Conservation (phyloP, 1,284 basidiomycete species). For the Gomphus bonarii region DNA sequence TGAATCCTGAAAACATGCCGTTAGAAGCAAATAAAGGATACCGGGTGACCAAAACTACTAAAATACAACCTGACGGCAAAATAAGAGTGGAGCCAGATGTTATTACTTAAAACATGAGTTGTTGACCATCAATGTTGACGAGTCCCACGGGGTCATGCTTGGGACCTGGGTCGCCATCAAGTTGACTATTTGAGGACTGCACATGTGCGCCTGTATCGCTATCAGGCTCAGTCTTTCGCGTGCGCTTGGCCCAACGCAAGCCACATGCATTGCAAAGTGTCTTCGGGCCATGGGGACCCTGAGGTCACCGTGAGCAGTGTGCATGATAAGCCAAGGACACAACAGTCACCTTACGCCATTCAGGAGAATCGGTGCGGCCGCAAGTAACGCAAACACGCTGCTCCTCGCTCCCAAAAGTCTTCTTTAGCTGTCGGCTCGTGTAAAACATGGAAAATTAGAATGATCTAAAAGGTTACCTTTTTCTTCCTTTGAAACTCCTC, state of each 20-base stretch:
- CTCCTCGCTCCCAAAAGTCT: slow-evolving; percentile 35
- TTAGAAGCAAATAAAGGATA: not conserved
- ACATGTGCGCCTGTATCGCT: not conserved
- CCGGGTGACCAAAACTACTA: not conserved
- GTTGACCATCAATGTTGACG: not conserved
- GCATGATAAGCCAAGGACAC: slow-evolving; percentile 14
- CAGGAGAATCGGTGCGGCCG: slow-evolving; percentile 71
- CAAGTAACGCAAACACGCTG: slow-evolving; percentile 46
- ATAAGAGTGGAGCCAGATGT: not conserved
- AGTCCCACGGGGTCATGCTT: not conserved
- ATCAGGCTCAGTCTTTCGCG: slow-evolving; percentile 28
- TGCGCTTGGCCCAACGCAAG: slow-evolving; percentile 71
- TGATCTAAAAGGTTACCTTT: not conserved
- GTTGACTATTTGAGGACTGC: not conserved
- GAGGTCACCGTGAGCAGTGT: slow-evolving; percentile 6
- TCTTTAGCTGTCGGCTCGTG: slow-evolving; percentile 26
- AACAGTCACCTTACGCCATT: slow-evolving; percentile 65
- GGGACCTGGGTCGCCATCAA: not conserved
- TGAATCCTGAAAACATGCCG: not conserved
- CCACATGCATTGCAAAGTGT: slow-evolving; percentile 85
- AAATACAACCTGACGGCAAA: not conserved
- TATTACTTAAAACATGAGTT: not conserved
- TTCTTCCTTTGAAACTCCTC: not conserved
- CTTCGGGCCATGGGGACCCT: slow-evolving; percentile 28
- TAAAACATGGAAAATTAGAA: too few species aligned